Base-by-base conservation (phyloP, 2,329 filamentous ascomycete species). In the Pseudocercospora pini-densiflorae region DNA sequence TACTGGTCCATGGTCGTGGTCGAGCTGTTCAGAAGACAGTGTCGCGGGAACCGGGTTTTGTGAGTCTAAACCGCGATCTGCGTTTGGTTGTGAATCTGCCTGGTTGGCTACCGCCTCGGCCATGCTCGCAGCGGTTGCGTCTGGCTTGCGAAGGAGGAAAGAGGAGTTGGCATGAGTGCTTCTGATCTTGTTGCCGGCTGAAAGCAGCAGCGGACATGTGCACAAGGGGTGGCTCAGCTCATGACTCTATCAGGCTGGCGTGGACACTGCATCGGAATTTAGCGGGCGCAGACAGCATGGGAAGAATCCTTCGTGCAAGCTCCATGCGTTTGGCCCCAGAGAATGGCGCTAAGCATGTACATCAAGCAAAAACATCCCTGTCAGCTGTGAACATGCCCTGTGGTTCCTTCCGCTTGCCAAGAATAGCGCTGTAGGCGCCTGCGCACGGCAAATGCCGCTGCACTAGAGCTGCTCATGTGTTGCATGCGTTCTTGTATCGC, bases 301-400 rank as follows among this genome's bases (percentile, higher is more conserved):
- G 51, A n/a, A 24, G 51, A 55, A 55, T 55, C 51, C 51, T 55
- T 55, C 24, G 24, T 27, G 24, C 51, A 54, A 27, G 23, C 24
- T 31, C 14, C 51, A 54, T 16, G 24, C 51, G 10, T 54, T 54
- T 27, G 51, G 23, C 51, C 51, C 51, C 27, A 33, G 12, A 33
- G 0, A 4, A 19, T 10, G 27, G 27, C 27, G 12, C 27, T 55
- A 31, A 55, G 51, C 51, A 27, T 27, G 24, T 54, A 49, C 51
- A 31, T 16, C 21, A 31, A 55, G 24, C 51, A 55, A 27, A n/a
- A 9, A 29, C 9, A 55, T 55, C 51, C 24, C 16, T 55, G 51
- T 33, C 27, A 31, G 27, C 23, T 27, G 51, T 31, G 6, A 14
- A 6, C 2, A 9, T 27, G 21, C 51, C 51, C 51, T 54, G 24